Evolutionary conservation across 2,329 filamentous ascomycete species (phyloP).

Genomic region (Xylaria sp.): DNA sequence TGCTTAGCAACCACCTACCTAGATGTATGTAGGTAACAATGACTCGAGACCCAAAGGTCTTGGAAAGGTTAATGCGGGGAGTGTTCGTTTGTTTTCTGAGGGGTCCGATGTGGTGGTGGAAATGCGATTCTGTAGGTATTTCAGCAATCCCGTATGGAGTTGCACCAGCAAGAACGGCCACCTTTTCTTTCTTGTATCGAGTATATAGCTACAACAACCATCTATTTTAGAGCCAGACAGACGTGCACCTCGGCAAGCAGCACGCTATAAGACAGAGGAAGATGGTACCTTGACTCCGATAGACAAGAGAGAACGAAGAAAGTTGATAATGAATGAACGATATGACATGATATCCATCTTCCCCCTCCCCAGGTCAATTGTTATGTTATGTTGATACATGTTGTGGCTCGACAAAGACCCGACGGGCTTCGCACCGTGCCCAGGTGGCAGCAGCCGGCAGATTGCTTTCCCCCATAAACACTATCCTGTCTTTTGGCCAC

Average conservation of each 20-base stretch:
- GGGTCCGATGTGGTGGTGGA: conserved; percentile 4
- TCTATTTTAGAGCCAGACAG: too few relatives aligned
- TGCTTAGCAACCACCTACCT: not conserved
- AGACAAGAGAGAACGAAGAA: not conserved
- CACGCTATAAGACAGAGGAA: too few relatives aligned
- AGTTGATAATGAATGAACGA: not conserved
- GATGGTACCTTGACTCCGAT: too few relatives aligned
- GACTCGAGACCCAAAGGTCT: not conserved
- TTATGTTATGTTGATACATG: too few relatives aligned
- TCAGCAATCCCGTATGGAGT: conserved; percentile 8
- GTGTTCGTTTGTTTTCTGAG: not conserved
- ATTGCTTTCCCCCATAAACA: too few relatives aligned
- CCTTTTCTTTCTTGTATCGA: not conserved
- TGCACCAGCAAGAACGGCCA: conserved; percentile 1
- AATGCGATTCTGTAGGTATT: conserved; percentile 12
- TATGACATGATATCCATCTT: not conserved
- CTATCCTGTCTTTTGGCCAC: not conserved
- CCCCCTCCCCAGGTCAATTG: not conserved
- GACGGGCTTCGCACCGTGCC: conserved; percentile 16
- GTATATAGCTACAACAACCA: conserved; percentile 16
- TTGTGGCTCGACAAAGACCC: too few relatives aligned
- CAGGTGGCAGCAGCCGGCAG: conserved; percentile 20
- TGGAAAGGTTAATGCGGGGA: conserved; percentile 11
- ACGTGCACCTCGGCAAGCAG: too few relatives aligned
- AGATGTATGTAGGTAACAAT: not conserved